These are phyloP conservation scores for Vickermania ingenoplastis DNA, from an alignment of 208 protist species.

Conservation along the genomic window DNA sequence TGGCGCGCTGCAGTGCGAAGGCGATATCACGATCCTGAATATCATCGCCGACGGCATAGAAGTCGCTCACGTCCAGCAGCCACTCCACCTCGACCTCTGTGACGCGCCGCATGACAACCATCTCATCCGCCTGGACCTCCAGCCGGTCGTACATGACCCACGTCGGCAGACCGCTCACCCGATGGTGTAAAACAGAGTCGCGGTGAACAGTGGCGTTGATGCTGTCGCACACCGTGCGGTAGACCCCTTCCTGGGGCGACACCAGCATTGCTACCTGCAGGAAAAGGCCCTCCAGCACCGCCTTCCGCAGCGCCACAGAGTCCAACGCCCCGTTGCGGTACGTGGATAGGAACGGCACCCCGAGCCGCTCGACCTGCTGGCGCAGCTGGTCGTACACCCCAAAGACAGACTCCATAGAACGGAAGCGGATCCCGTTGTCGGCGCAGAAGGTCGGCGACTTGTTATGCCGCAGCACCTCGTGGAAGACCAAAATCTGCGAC, in stretches of 20 bases:
- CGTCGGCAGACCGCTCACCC: constrained; percentile 8
- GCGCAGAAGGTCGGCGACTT: constrained; percentile 50
- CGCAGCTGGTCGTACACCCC: constrained; percentile 73
- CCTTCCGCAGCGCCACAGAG: constrained; percentile 58
- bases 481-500: constrained; percentile 71
- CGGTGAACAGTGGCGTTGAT: constrained; percentile 31
- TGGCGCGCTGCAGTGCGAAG: constrained; percentile 20
- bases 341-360: constrained; percentile 41
- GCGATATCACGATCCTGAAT: constrained; percentile 64
- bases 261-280: constrained; percentile 60
- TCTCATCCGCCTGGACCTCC: constrained; percentile 66
- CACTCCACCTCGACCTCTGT: constrained; percentile 66
- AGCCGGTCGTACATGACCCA: constrained; percentile 85
- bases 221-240: constrained; percentile 59
- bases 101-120: constrained; percentile 50
- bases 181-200: constrained; percentile 29
- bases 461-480: constrained; percentile 42
- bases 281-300: constrained; percentile 82
- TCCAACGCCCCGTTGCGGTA: constrained; percentile 49
- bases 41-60: constrained; percentile 45
- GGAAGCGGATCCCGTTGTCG: constrained; percentile 54
- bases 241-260: constrained; percentile 9
- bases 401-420: constrained; percentile 56
- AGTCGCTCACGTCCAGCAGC: constrained; percentile 62
- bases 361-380: constrained; percentile 34